Conservation (phyloP, 768 basidiomycete genomes). For the Gymnopilus junonius region DNA sequence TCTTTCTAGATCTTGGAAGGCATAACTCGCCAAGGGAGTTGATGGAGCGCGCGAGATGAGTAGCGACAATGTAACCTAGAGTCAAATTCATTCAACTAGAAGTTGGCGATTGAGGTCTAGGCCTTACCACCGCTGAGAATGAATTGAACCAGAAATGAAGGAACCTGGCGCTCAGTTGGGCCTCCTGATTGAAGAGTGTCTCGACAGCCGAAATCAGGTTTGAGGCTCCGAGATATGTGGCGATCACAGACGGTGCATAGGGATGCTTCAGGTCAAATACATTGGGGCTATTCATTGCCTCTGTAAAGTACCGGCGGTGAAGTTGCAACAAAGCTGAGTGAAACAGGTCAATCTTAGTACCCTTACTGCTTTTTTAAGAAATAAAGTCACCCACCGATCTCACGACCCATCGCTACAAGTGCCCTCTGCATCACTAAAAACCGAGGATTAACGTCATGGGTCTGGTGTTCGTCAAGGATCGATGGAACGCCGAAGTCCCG, state of each 20-base stretch:
- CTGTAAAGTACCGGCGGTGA: conserved; percentile 70
- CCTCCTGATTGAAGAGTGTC: conserved; percentile 58
- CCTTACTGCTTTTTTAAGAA: not conserved
- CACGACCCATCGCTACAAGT: conserved; percentile 60
- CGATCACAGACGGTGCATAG: conserved; percentile 72
- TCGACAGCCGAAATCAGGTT: conserved; percentile 62
- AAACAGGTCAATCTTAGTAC: conserved; percentile 1
- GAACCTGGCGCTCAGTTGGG: conserved; percentile 65
- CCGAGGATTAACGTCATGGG: conserved; percentile 43
- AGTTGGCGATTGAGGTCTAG: not conserved
- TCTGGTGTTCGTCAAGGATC: conserved; percentile 48
- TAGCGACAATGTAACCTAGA: conserved; percentile 65
- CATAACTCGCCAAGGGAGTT: conserved; percentile 59
- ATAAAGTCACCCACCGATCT: conserved; percentile 53
- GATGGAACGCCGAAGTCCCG: conserved; percentile 60
- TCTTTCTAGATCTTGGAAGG: conserved; percentile 62
- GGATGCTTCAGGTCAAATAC: conserved; percentile 62
- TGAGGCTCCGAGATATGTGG: conserved; percentile 64
- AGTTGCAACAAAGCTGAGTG: conserved; percentile 63
- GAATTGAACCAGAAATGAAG: conserved; percentile 78
- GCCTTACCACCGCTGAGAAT: conserved; percentile 69
- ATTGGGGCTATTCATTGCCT: conserved; percentile 59
- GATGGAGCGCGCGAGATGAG: conserved; percentile 67
- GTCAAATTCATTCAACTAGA: not conserved
- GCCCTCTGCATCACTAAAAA: conserved; percentile 70